A percentile compares a stretch with the other conserved stretches of the same genome.
phyloP scores from a whole-genome alignment of 139 green algal genomes.

The Chlamydomonas incerta region DNA sequence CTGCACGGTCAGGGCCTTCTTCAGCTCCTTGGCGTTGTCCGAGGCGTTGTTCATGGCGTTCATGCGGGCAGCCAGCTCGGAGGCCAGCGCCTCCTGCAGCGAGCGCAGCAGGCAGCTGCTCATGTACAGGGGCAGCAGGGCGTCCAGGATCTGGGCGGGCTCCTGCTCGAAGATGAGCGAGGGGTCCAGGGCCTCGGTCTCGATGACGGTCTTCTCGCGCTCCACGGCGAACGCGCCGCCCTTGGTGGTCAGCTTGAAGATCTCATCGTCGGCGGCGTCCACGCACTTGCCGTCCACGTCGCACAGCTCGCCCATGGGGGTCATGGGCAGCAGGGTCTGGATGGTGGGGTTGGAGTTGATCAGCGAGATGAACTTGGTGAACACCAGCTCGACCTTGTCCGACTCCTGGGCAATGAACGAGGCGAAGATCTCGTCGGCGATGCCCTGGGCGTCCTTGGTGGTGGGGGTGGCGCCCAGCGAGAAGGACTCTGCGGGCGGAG shows the following conservation, averaged over 20 bases:
- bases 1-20: constrained; percentile 78
- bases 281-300: constrained; percentile 96
- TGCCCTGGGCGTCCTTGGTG: constrained; percentile 96
- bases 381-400: constrained; percentile 97
- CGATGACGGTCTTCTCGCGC: constrained; percentile 82
- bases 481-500: constrained; percentile 72
- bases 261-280: constrained; percentile 96
- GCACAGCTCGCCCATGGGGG: constrained; percentile 92
- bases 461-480: constrained; percentile 88
- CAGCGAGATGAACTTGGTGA: constrained; percentile 99
- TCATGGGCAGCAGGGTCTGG: constrained; percentile 96
- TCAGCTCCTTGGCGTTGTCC: constrained; percentile 97
- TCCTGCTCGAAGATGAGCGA: constrained; percentile 99
- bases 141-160: constrained; percentile 97
- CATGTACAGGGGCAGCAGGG: constrained; percentile 98
- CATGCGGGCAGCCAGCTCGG: constrained; percentile 99
- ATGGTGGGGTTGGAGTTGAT: constrained; percentile 92
- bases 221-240: constrained; percentile 91
- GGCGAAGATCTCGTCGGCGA: constrained; percentile 97
- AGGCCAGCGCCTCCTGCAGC: constrained; percentile 93
- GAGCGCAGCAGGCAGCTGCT: constrained; percentile 92
- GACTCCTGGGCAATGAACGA: constrained; percentile 94
- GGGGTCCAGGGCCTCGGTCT: constrained; percentile 77
- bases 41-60: constrained; percentile 98
- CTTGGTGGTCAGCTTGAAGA: constrained; percentile 86